Conservation (phyloP, 2,329 filamentous ascomycete genomes). For the Phaeosphaeriaceae sp. region DNA sequence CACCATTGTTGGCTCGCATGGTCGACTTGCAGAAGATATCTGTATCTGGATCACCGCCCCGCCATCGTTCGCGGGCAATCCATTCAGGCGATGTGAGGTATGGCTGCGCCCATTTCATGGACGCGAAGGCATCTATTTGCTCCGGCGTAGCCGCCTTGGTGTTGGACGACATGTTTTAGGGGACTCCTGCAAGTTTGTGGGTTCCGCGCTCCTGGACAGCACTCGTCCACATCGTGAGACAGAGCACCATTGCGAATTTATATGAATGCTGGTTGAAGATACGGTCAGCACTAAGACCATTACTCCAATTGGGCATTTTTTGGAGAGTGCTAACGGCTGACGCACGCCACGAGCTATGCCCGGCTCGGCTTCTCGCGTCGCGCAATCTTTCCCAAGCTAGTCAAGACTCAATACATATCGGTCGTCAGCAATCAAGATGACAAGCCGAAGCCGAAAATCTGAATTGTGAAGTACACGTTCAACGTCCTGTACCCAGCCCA, state of each 20-base stretch:
- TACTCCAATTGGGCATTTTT: neutral
- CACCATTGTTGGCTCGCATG: slow-evolving; percentile 21
- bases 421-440: neutral
- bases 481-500: too few relatives aligned
- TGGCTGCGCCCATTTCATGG: slow-evolving; percentile 29
- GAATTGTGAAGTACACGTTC: too few relatives aligned
- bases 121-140: slow-evolving; percentile 26
- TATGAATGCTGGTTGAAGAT: neutral
- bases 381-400: neutral
- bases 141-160: slow-evolving; percentile 16
- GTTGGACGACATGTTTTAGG: neutral
- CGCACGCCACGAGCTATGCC: too few relatives aligned
- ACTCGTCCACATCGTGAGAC: neutral
- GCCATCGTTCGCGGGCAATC: slow-evolving; percentile 19
- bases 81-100: slow-evolving; percentile 29
- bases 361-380: neutral
- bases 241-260: neutral
- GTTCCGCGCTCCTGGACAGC: neutral
- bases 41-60: slow-evolving; percentile 12
- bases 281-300: neutral
- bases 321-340: neutral
- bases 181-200: neutral
- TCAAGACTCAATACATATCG: neutral
- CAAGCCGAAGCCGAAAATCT: neutral
- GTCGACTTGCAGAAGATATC: slow-evolving; percentile 23